These are phyloP conservation scores for Trametes cubensis DNA, from an alignment of 768 basidiomycete genomes.

Conservation along the genomic window DNA sequence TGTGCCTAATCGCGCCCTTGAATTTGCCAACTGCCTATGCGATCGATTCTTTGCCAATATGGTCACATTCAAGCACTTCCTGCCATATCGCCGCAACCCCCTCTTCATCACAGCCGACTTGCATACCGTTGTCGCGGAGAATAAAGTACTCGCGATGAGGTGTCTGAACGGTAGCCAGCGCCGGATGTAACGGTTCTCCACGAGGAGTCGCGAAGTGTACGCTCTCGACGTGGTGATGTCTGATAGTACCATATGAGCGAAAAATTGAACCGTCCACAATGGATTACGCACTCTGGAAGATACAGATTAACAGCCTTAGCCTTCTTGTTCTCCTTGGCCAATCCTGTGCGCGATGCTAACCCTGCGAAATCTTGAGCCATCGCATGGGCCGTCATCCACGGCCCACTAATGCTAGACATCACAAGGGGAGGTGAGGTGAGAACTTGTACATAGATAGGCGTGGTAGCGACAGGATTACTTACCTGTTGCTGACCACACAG, in stretches of 20 bases:
- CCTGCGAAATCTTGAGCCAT: slow-evolving; percentile 77
- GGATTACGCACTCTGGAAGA: slow-evolving; percentile 57
- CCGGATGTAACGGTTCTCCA: slow-evolving; percentile 53
- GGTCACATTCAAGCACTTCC: slow-evolving; percentile 55
- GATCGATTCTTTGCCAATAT: neutral
- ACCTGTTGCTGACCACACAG: slow-evolving; percentile 76
- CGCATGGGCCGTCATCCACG: slow-evolving; percentile 64
- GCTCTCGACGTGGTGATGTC: slow-evolving; percentile 79
- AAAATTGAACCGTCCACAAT: neutral
- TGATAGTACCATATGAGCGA: slow-evolving; percentile 32
- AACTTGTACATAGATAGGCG: too few species aligned
- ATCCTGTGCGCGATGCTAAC: slow-evolving; percentile 30
- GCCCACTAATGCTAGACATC: slow-evolving; percentile 61
- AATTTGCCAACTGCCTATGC: too few species aligned
- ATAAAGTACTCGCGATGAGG: slow-evolving; percentile 68
- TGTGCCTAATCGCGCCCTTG: too few species aligned
- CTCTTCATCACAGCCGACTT: slow-evolving; percentile 76
- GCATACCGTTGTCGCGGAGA: slow-evolving; percentile 75
- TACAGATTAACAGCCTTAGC: slow-evolving; percentile 53
- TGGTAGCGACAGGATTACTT: slow-evolving; percentile 15
- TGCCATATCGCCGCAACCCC: slow-evolving; percentile 68
- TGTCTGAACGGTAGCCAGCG: slow-evolving; percentile 72
- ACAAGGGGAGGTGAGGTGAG: neutral
- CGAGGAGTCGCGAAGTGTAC: slow-evolving; percentile 58
- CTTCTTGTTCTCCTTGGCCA: slow-evolving; percentile 24